Conservation (phyloP, 345 rosid genomes). For the Ailanthus altissimus region DNA sequence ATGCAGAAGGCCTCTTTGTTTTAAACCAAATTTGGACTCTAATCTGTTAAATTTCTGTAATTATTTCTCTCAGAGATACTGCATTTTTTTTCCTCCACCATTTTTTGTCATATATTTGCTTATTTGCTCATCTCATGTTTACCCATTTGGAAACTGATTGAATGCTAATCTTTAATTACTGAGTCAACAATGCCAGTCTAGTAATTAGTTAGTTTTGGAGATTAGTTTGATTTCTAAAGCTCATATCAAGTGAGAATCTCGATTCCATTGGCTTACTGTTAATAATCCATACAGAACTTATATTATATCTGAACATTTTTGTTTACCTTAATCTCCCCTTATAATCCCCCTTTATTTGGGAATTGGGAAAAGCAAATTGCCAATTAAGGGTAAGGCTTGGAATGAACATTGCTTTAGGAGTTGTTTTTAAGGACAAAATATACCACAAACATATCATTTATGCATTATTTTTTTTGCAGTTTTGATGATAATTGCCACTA, state of each 20-base stretch:
- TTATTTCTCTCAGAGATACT: background rate
- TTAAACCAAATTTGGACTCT: background rate
- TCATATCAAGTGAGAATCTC: background rate
- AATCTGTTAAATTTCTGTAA: background rate
- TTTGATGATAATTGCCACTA: no score
- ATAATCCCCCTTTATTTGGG: background rate
- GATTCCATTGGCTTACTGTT: background rate
- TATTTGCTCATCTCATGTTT: background rate
- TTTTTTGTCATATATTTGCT: background rate
- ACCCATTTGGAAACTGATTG: background rate
- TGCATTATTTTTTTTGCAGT: background rate
- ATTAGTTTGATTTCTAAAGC: background rate
- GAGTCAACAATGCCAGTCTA: background rate
- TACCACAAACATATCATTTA: no score
- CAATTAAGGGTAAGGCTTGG: no score
- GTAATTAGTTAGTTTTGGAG: background rate
- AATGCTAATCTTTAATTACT: background rate
- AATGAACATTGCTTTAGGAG: background rate
- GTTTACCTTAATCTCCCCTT: background rate
- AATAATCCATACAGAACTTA: no score
- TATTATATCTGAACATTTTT: no score
- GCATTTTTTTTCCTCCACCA: background rate
- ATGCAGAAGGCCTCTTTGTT: background rate
- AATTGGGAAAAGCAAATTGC: background rate
- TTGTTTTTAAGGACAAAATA: background rate